phyloP scores from a whole-genome alignment of 495 filamentous ascomycete species.

The Penicillium flavigenum region DNA sequence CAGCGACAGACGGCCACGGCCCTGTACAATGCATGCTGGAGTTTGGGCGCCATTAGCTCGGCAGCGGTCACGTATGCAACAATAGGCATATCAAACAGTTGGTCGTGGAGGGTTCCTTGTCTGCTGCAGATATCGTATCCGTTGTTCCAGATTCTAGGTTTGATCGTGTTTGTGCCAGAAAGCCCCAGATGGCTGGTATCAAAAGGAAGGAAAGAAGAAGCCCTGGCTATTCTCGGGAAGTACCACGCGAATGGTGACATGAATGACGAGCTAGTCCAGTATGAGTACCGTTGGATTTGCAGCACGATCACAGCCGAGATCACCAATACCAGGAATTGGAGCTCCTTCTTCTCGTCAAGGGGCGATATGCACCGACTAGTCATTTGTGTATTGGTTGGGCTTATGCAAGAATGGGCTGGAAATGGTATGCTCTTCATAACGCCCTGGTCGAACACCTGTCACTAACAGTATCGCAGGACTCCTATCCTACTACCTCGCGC shows the following conservation, averaged over 20 bases:
- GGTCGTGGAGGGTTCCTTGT: conserved; percentile 29
- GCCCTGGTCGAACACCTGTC: too few species aligned
- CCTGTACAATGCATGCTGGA: conserved; percentile 27
- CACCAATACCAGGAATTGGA: conserved; percentile 24
- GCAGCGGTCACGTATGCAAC: conserved; percentile 23
- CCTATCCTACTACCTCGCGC: conserved; percentile 59
- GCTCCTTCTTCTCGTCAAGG: conserved; percentile 59
- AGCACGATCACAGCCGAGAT: conserved; percentile 50
- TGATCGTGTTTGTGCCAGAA: conserved; percentile 21
- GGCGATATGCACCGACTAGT: conserved; percentile 64
- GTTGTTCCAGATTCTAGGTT: conserved; percentile 17
- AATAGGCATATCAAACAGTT: conserved; percentile 16
- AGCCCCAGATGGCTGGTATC: conserved; percentile 44
- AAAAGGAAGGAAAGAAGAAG: conserved; percentile 38
- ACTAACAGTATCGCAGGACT: conserved; percentile 34
- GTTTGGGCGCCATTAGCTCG: conserved; percentile 22
- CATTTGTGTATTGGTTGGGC: conserved; percentile 58
- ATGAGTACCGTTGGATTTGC: conserved; percentile 38
- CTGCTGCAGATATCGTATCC: conserved; percentile 25
- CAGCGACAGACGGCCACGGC: conserved; percentile 30
- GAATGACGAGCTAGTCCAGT: conserved; percentile 30
- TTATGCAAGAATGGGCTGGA: conserved; percentile 63
- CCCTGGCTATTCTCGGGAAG: conserved; percentile 35
- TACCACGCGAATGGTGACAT: conserved; percentile 38
- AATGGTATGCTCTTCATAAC: conserved; percentile 43